phyloP scores from a whole-genome alignment of 2,329 filamentous ascomycete species.

The Madurella mycetomatis region DNA sequence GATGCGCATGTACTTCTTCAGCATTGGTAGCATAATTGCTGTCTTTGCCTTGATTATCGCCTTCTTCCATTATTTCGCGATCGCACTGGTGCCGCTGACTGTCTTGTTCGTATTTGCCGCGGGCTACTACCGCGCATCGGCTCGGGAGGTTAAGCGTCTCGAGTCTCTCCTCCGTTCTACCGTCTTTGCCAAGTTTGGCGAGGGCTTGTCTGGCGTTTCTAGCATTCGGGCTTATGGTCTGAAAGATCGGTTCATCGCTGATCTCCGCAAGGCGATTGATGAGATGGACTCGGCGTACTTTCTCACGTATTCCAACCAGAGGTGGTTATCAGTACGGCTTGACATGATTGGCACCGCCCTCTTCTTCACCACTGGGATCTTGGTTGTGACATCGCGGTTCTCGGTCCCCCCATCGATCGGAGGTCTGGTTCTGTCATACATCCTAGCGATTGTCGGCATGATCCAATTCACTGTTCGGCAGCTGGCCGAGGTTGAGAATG shows the following conservation, averaged over 20 bases:
- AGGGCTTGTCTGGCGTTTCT: constrained; percentile 77
- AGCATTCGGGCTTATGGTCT: constrained; percentile 88
- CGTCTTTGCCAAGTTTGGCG: constrained; percentile 87
- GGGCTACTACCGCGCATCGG: constrained; percentile 84
- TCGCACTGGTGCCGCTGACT: constrained; percentile 60
- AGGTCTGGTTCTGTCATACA: constrained; percentile 87
- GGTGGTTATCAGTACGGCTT: constrained; percentile 83
- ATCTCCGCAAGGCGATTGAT: constrained; percentile 71
- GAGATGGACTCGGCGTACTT: constrained; percentile 94
- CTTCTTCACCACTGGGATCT: constrained; percentile 81
- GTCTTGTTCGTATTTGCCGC: constrained; percentile 77
- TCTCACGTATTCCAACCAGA: constrained; percentile 90
- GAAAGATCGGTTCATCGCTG: constrained; percentile 65
- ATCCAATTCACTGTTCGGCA: constrained; percentile 94
- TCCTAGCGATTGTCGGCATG: constrained; percentile 89
- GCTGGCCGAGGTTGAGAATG: constrained; percentile 92
- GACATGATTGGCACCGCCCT: constrained; percentile 80
- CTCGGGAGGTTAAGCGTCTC: constrained; percentile 90
- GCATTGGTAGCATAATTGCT: constrained; percentile 72
- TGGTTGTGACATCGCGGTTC: constrained; percentile 90
- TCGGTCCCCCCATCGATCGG: constrained; percentile 77
- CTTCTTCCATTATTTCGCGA: constrained; percentile 86
- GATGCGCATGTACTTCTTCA: constrained; percentile 89
- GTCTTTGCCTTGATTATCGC: constrained; percentile 89
- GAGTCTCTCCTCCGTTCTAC: constrained; percentile 82